Evolutionary conservation across 805 yeast species (phyloP), one percentile per base, ranked within the genome.

Genomic region (Allodekkera sacchari): DNA sequence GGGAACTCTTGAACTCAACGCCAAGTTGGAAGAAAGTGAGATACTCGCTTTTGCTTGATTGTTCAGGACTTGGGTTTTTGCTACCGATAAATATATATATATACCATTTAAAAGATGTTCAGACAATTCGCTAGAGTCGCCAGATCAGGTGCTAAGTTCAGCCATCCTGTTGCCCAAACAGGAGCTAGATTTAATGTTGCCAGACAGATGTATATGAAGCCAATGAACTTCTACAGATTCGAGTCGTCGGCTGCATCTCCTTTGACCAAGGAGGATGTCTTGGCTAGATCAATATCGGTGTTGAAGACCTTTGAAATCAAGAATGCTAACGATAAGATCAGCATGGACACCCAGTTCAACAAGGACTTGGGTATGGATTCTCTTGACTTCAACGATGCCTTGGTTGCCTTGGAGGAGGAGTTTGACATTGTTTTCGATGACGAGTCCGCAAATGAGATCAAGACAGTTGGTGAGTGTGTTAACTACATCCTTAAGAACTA

Each of bases 391-490:
- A 95, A 89, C 41, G 98, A 89, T 66, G 88, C 92, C 34, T 71
- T 92, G 48, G 95, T 92, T 59, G 95, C 95, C 36, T 79, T 89
- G 52, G 98, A 89, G 68, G 96, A 88, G 68, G 88, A 79, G 57
- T 79, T 79, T 44, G 67, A 65, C 35, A 56, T 67, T 37, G 66
- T 57, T 18, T 55, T 57, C 32, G 61, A 55, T 31, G 63, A 57
- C 41, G 52, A 58, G 31, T 50, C 71, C 37, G 74, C 79, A 23
- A 76, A 73, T 45, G 74, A 69, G 43, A 72, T 73, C 57, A 68
- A 68, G 58, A 64, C 74, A 22, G 77, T 72, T 36, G 77, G 77
- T 45, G 72, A 73, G 56, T 72, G 73, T 44, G 73, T 73, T 35
- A 63, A 68, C 40, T 73, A 71, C 57, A 68, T 73, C 43, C 57